These are phyloP conservation scores for Pseudoturritis turrita DNA, from an alignment of 345 rosid genomes.

Conservation along the genomic window DNA sequence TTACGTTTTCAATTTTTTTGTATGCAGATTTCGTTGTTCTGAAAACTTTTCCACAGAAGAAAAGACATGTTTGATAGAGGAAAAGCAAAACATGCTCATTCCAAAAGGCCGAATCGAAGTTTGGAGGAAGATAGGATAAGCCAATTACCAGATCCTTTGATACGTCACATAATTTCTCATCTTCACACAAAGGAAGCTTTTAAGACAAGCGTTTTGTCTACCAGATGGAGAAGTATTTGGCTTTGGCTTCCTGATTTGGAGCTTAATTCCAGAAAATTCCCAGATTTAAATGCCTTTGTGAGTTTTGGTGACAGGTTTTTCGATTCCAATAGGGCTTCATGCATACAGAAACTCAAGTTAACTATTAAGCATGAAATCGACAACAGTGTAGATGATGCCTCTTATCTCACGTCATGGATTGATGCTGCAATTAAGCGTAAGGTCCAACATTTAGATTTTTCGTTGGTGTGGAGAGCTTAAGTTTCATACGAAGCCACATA, in stretches of 20 bases:
- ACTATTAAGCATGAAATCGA: too few species aligned
- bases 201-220: not conserved
- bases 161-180: not conserved
- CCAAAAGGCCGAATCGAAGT: not conserved
- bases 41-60: too few species aligned
- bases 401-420: not conserved
- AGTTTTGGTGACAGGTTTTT: not conserved
- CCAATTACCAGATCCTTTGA: not conserved
- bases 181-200: not conserved
- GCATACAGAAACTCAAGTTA: not conserved
- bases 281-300: not conserved
- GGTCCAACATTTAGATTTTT: not conserved
- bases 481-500: not conserved
- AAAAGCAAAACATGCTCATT: not conserved
- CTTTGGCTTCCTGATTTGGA: not conserved
- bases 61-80: not conserved
- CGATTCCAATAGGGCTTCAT: not conserved
- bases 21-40: too few species aligned
- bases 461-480: too few species aligned
- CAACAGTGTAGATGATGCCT: too few species aligned
- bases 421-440: not conserved
- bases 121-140: not conserved
- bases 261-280: not conserved
- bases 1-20: too few species aligned
- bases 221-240: not conserved